A percentile compares a stretch with the other conserved stretches of the same genome.
phyloP scores from a whole-genome alignment of 2,329 filamentous ascomycete species.

The Rutstroemia sp. region DNA sequence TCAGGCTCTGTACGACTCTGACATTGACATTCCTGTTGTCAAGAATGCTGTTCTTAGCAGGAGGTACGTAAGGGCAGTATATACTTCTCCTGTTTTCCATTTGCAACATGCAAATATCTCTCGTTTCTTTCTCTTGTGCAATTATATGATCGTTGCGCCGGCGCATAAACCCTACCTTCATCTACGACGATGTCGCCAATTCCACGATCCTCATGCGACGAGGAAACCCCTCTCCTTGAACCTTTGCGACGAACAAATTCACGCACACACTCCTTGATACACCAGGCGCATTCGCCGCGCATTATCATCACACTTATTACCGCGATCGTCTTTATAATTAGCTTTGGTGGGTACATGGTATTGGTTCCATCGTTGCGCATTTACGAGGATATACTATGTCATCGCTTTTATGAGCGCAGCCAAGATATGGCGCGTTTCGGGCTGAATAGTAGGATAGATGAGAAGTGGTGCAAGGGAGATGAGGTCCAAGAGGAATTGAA shows the following conservation, averaged over 20 bases:
- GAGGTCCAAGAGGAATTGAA: slow-evolving; percentile 32
- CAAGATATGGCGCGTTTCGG: slow-evolving; percentile 19
- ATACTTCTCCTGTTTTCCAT: too few species aligned
- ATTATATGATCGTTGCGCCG: not conserved
- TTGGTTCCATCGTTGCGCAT: slow-evolving; percentile 31
- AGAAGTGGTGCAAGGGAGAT: slow-evolving; percentile 32
- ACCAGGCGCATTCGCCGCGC: slow-evolving; percentile 19
- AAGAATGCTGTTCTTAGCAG: too few species aligned
- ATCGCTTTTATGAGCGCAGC: slow-evolving; percentile 30
- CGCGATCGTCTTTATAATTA: slow-evolving; percentile 27
- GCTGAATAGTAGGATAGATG: slow-evolving; percentile 27
- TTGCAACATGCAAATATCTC: not conserved
- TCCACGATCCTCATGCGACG: slow-evolving; percentile 1
- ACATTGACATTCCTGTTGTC: too few species aligned
- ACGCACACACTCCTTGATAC: not conserved
- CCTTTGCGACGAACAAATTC: not conserved
- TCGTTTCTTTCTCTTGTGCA: not conserved
- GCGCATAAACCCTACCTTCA: not conserved
- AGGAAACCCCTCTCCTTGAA: slow-evolving; percentile 8
- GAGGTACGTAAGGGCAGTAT: too few species aligned
- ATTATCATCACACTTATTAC: slow-evolving; percentile 30
- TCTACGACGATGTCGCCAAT: not conserved
- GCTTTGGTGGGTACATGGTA: slow-evolving; percentile 27
- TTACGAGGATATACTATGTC: slow-evolving; percentile 35
- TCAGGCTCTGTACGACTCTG: too few species aligned